A percentile compares a stretch with the other conserved stretches of the same genome.
Evolutionary conservation across 75 land plant genomes (phyloP).

Genomic region (Isoetes taiwanensis): DNA sequence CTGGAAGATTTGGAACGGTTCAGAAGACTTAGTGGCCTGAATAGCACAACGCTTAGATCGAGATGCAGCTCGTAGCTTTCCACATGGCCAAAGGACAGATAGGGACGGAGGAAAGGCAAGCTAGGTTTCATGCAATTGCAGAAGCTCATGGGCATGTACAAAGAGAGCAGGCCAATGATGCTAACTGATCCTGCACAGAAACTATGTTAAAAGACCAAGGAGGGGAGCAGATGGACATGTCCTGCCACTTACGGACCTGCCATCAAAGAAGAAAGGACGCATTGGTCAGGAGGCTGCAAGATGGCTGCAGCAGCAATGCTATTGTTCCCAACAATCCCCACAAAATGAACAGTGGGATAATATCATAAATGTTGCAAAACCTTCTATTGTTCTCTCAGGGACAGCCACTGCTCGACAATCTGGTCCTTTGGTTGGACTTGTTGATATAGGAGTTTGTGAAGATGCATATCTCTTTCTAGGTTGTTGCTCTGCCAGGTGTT

Average conservation of each 20-base stretch:
- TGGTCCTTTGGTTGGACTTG: conserved; percentile 46
- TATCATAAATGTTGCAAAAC: conserved; percentile 36
- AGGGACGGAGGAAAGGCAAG: conserved; percentile 36
- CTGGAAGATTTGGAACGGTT: conserved; percentile 43
- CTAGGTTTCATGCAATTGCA: conserved; percentile 30
- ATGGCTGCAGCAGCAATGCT: conserved; percentile 32
- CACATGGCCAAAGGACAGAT: conserved; percentile 29
- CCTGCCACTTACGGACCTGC: too few species aligned
- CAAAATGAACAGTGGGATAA: conserved; percentile 35
- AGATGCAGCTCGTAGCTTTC: conserved; percentile 27
- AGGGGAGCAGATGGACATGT: too few species aligned
- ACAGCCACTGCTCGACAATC: conserved; percentile 42
- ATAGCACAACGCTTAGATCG: conserved; percentile 26
- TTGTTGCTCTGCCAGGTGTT: conserved; percentile 69
- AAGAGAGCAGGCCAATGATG: too few species aligned
- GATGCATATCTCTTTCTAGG: conserved; percentile 60
- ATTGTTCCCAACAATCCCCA: conserved; percentile 39
- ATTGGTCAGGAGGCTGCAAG: conserved; percentile 2
- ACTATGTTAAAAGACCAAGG: too few species aligned
- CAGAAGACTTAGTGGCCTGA: conserved; percentile 35
- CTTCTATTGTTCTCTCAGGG: conserved; percentile 43
- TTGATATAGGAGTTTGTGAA: conserved; percentile 55
- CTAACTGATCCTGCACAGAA: too few species aligned
- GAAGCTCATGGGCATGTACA: conserved; percentile 22
- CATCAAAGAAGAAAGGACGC: conserved; percentile 15